These are phyloP conservation scores for Aquilaria malaccensis DNA, from an alignment of 345 rosid genomes.

Conservation along the genomic window DNA sequence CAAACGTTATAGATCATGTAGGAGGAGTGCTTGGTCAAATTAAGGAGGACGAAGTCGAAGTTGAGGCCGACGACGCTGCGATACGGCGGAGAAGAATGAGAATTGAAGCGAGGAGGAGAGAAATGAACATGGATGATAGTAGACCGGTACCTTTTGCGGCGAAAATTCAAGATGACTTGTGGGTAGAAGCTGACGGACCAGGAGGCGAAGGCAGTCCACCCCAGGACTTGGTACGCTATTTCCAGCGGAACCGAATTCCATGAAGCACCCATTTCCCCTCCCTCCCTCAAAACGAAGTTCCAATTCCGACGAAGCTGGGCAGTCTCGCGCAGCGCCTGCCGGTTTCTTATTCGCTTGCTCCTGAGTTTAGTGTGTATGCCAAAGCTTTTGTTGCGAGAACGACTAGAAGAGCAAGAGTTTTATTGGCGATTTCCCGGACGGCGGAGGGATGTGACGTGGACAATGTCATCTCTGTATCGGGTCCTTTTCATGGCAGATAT, in stretches of 20 bases:
- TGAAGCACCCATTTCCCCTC: conserved; percentile 41
- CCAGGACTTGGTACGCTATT: conserved; percentile 50
- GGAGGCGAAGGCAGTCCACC: conserved; percentile 74
- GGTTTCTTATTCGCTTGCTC: neutral
- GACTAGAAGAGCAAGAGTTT: neutral
- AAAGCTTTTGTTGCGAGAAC: no score
- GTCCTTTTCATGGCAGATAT: neutral
- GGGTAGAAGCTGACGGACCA: conserved; percentile 95
- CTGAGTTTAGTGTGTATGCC: no score
- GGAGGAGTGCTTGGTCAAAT: conserved; percentile 91
- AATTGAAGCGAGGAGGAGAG: neutral
- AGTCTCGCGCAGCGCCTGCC: neutral
- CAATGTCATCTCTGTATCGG: neutral
- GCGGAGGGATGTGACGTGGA: neutral
- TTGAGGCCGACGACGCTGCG: conserved; percentile 85
- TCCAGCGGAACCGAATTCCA: conserved; percentile 83
- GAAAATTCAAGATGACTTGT: conserved; percentile 71
- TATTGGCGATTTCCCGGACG: neutral
- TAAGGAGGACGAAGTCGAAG: conserved; percentile 82
- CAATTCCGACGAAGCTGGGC: neutral
- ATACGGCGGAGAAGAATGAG: neutral
- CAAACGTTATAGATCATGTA: conserved; percentile 81
- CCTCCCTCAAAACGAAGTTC: neutral
- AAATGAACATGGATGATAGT: neutral
- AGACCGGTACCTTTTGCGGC: conserved; percentile 46